A percentile compares a stretch with the other conserved stretches of the same genome.
Conservation (phyloP, 305 asterid species). For the Solanum hybrid region DNA sequence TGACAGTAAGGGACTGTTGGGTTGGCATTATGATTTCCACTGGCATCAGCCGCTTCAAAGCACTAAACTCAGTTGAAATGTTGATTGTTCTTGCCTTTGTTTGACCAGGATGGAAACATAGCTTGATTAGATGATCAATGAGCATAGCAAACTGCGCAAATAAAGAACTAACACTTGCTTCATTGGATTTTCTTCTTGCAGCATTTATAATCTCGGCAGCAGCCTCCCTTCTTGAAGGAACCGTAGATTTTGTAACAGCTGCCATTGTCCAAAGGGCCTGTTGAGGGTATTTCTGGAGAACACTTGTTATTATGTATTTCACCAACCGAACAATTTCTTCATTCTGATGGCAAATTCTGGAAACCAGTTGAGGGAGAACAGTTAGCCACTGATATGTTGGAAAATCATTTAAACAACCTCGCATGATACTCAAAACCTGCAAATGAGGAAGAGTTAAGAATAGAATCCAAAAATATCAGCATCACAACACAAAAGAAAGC, state of each 20-base stretch:
- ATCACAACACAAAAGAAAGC: neutral
- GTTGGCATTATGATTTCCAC: slow-evolving; percentile 92
- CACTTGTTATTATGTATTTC: slow-evolving; percentile 78
- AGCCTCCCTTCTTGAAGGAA: slow-evolving; percentile 83
- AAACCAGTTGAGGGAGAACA: slow-evolving; percentile 92
- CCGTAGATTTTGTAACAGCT: slow-evolving; percentile 94
- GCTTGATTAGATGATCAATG: slow-evolving; percentile 80
- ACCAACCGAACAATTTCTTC: slow-evolving; percentile 77
- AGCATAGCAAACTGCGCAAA: slow-evolving; percentile 77
- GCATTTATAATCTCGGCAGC: slow-evolving; percentile 96
- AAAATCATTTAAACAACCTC: slow-evolving; percentile 83
- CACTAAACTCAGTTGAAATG: slow-evolving; percentile 81
- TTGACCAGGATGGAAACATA: slow-evolving; percentile 94
- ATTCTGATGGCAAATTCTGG: slow-evolving; percentile 98
- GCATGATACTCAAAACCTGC: slow-evolving; percentile 83
- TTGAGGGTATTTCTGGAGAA: slow-evolving; percentile 80
- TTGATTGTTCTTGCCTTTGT: slow-evolving; percentile 67
- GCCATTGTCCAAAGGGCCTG: slow-evolving; percentile 99
- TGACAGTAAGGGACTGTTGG: slow-evolving; percentile 77
- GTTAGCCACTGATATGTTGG: slow-evolving; percentile 96
- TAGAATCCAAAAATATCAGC: slow-evolving; percentile 11
- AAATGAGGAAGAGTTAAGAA: slow-evolving; percentile 2
- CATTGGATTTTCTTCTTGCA: slow-evolving; percentile 64
- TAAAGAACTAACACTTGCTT: slow-evolving; percentile 58
- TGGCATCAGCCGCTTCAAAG: slow-evolving; percentile 96